Conservation (phyloP, 108 stramenopile genomes). For the Nitzschia putrida region DNA sequence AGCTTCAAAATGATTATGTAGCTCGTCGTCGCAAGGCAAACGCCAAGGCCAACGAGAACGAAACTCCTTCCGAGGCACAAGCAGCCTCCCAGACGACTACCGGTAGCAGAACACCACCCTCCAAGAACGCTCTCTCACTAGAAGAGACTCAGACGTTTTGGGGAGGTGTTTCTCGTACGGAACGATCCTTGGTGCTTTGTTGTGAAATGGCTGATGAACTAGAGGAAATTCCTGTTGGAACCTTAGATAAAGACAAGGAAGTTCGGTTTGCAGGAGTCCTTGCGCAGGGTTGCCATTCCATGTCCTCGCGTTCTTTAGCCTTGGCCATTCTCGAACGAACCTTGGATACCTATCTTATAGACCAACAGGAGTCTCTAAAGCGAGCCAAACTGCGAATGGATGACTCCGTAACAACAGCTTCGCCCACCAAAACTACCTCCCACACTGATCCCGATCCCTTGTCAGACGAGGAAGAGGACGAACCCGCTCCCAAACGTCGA, state of each 20-base stretch:
- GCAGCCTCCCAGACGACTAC: not conserved
- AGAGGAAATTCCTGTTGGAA: constrained; percentile 29
- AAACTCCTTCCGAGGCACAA: not conserved
- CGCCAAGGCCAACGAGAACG: not conserved
- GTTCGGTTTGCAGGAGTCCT: constrained; percentile 45
- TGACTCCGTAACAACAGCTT: constrained; percentile 4
- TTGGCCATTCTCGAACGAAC: constrained; percentile 59
- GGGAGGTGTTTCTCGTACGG: constrained; percentile 33
- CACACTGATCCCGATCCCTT: not conserved
- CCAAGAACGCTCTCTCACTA: not conserved
- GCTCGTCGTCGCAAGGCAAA: constrained; percentile 14
- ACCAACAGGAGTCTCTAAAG: constrained; percentile 5
- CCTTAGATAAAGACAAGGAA: constrained; percentile 29
- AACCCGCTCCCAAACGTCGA: too few relatives aligned
- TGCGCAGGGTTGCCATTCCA: constrained; percentile 41
- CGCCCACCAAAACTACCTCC: not conserved
- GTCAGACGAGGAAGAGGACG: constrained; percentile 12
- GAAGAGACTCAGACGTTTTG: constrained; percentile 11
- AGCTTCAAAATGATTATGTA: constrained; percentile 28
- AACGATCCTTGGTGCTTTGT: constrained; percentile 42
- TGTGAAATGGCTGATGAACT: constrained; percentile 36
- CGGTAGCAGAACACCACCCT: not conserved
- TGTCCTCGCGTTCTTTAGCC: constrained; percentile 33
- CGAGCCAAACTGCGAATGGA: not conserved
- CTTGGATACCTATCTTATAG: constrained; percentile 23